phyloP scores from a whole-genome alignment of 371 early-diverging fungal genomes.

The Amoeboaphelidium protococcarum region DNA sequence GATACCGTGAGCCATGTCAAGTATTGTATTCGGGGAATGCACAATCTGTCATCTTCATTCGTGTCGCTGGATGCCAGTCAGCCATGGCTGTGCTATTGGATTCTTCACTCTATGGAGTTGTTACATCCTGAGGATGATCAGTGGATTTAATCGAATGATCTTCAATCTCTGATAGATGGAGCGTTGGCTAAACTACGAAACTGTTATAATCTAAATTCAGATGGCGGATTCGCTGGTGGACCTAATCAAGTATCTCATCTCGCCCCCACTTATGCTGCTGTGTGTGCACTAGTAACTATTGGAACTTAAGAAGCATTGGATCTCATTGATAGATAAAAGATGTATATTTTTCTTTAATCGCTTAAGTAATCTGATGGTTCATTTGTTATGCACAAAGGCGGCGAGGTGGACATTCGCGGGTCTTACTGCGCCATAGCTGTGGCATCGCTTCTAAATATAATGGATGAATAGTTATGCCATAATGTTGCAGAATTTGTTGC shows the following conservation, averaged over 20 bases:
- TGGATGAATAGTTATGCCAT: conserved; percentile 43
- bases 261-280: conserved; percentile 62
- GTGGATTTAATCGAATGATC: conserved; percentile 1
- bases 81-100: conserved; percentile 83
- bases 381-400: conserved; percentile 65
- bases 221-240: conserved; percentile 72
- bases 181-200: conserved; percentile 28
- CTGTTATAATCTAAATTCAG: conserved; percentile 27
- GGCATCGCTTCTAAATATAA: conserved; percentile 42
- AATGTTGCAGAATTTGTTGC: conserved; percentile 31
- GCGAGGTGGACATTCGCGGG: conserved; percentile 81
- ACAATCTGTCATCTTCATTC: conserved; percentile 26
- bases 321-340: conserved; percentile 28
- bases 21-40: conserved; percentile 22
- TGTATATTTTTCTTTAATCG: conserved; percentile 41
- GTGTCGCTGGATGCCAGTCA: conserved; percentile 52
- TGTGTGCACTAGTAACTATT: conserved; percentile 37
- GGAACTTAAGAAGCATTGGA: conserved; percentile 42
- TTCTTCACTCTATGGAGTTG: conserved; percentile 48
- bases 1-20: no score
- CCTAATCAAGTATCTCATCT: conserved; percentile 48
- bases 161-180: conserved; percentile 7
- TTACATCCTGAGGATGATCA: conserved; percentile 23
- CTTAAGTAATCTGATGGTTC: conserved; percentile 73
- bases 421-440: conserved; percentile 65